Base-by-base conservation (phyloP, 345 rosid genomes). In the Eutrema yunnanense region DNA sequence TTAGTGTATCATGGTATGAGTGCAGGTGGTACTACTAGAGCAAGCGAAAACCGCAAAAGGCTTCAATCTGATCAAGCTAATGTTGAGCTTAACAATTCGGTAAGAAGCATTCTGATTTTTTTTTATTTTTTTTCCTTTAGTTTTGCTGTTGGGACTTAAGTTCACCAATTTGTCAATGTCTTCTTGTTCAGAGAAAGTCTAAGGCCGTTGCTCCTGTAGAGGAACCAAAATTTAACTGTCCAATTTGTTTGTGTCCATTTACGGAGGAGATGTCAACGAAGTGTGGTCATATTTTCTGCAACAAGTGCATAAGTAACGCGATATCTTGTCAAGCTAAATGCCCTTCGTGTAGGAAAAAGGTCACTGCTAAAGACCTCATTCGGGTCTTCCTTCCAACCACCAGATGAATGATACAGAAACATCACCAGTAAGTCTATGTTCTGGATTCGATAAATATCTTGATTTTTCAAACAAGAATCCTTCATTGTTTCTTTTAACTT, bases 251-350 rank as follows among this genome's bases (percentile, higher is more conserved):
- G 92, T 82, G 88, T 58, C 85, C 90, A 50, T 73, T 96, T 22
- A 84, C 74, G 0, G 87, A 88, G 80, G 98, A 88, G 84, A 80
- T 77, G 65, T 83, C 98, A 11, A 96, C 99, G 14, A 92, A 83
- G 73, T 96, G 99, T 77, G 99, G 99, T 53, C 99, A 96, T 65
- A 96, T 96, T 43, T 96, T 92, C 85, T 96, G 99, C 73, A 84
- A 81, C 76, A 46, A 27, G 42, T 96, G 99, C 79, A 88, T 96
- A 34, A 82, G 44, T 84, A 62, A 67, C 32, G 98, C 95, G 3
- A 70, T 92, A 38, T 63, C 84, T 48, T 13, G 49, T 19, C 92
- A 88, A 80, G 76, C 73, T 32, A 90, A 86, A 80, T 96, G 99
- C 72, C 99, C 98, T 2, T 85, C 98, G 0, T 96, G 99, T 80